Percentiles rank a stretch among this genome's conserved stretches.
phyloP scores from a whole-genome alignment of 1,139 yeast genomes.

The Saccharomyces uvarum region DNA sequence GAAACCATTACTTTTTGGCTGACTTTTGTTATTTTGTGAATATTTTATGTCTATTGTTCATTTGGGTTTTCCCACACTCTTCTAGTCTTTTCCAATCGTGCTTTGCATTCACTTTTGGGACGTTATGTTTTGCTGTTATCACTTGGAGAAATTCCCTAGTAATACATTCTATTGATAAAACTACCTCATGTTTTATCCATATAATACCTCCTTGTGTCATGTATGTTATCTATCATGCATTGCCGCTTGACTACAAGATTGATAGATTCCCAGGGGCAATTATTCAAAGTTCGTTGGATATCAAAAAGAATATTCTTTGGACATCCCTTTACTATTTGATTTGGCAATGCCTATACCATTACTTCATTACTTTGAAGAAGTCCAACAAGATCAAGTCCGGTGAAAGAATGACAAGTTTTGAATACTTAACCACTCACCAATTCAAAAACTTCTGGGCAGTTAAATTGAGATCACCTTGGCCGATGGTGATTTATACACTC shows the following conservation, averaged over 20 bases:
- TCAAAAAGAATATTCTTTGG: slow-evolving; percentile 62
- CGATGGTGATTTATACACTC: slow-evolving; percentile 74
- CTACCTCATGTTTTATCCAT: slow-evolving; percentile 89
- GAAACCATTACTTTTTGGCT: slow-evolving; percentile 82
- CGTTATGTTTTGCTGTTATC: slow-evolving; percentile 85
- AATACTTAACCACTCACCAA: slow-evolving; percentile 67
- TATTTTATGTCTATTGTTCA: slow-evolving; percentile 53
- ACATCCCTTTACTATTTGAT: slow-evolving; percentile 78
- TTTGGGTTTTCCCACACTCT: slow-evolving; percentile 80
- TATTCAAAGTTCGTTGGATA: slow-evolving; percentile 49
- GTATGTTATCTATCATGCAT: slow-evolving; percentile 79
- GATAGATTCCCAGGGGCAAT: slow-evolving; percentile 76
- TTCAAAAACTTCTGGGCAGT: slow-evolving; percentile 66
- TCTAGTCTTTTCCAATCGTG: slow-evolving; percentile 67
- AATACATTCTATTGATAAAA: slow-evolving; percentile 83
- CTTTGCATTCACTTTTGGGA: slow-evolving; percentile 81
- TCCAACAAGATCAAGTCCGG: slow-evolving; percentile 81
- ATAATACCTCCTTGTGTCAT: slow-evolving; percentile 82
- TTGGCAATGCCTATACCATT: slow-evolving; percentile 91
- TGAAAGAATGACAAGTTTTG: slow-evolving; percentile 71
- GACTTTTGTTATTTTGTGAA: slow-evolving; percentile 93
- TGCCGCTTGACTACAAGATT: slow-evolving; percentile 50
- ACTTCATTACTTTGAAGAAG: slow-evolving; percentile 76
- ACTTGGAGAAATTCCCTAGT: slow-evolving; percentile 95
- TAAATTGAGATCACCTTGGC: slow-evolving; percentile 77